phyloP scores from a whole-genome alignment of 495 filamentous ascomycete species.

The Penicillium taxi region DNA sequence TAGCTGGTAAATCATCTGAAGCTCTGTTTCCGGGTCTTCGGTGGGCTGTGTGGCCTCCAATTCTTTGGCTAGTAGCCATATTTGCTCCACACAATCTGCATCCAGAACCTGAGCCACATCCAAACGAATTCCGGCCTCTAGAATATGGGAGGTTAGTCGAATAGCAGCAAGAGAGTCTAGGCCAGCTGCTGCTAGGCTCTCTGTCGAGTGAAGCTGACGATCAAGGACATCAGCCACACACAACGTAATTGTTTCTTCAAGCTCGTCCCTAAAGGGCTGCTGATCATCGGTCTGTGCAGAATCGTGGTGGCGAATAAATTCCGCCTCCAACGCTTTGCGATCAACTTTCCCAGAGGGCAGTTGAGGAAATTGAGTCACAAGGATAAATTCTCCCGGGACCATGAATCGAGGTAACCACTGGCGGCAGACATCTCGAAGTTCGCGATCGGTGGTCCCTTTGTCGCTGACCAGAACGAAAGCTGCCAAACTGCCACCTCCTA shows the following conservation, averaged over 20 bases:
- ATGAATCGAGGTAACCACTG: conserved; percentile 71
- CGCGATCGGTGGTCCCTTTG: conserved; percentile 14
- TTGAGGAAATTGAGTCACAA: conserved; percentile 54
- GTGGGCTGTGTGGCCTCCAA: conserved; percentile 5
- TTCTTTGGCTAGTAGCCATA: conserved; percentile 20
- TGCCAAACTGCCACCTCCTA: conserved; percentile 54
- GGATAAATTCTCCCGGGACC: conserved; percentile 62
- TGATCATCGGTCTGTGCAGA: conserved; percentile 22
- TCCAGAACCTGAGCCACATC: conserved; percentile 51
- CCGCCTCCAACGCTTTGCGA: conserved; percentile 50
- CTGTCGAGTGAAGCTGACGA: conserved; percentile 23
- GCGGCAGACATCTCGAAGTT: conserved; percentile 50
- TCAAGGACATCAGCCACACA: conserved; percentile 42
- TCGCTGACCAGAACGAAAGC: conserved; percentile 54
- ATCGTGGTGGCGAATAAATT: conserved; percentile 37
- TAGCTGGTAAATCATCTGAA: conserved; percentile 13
- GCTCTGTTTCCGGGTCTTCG: conserved; percentile 10
- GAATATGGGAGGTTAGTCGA: conserved; percentile 51
- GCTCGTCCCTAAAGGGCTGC: conserved; percentile 17
- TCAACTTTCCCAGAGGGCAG: conserved; percentile 76
- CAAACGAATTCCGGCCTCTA: conserved; percentile 41
- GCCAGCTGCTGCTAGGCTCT: conserved; percentile 46
- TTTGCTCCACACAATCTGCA: conserved; percentile 35
- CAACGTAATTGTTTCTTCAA: conserved; percentile 41
- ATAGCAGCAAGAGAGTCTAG: conserved; percentile 71